Evolutionary conservation across 495 filamentous ascomycete species (phyloP), one percentile per base, ranked within the genome.

Genomic region (Aspergillus panamensis): DNA sequence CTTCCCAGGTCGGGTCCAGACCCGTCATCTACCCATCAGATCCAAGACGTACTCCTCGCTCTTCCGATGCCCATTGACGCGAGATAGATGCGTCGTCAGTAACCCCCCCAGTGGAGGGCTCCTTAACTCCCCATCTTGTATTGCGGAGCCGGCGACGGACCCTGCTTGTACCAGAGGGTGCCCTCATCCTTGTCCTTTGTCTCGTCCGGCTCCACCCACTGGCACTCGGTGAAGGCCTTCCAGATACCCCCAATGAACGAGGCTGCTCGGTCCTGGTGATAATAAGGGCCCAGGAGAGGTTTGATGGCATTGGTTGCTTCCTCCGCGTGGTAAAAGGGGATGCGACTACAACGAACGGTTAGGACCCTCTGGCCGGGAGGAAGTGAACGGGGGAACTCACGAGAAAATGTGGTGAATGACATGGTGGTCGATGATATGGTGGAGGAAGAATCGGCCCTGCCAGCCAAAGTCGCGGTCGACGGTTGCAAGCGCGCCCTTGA

Each of bases 391-490:
- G 33, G 35, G 14, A n/a, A n/a, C 10, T 39, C 14, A 39, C 7
- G 82, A 84, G 61, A 92, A 82, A 67, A 90, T 88, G 78, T 94
- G 90, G 76, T 95, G 90, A 42, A 92, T 79, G 52, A 95, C 90
- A 75, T 94, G 90, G 31, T 87, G 90, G 75, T 93, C 90, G 71
- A 92, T 87, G 69, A 93, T 92, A 66, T 89, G 87, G 77, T 95
- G 90, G 73, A 95, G 80, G 61, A 95, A 78, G 61, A 85, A 82
- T 57, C 88, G 87, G 42, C 90, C 90, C 65, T 91, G 85, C 74
- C 91, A 92, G 55, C 89, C 89, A 62, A 92, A 90, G 66, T 91
- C 87, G 60, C 90, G 88, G 66, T 95, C 90, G 56, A 95, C 89
- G 32, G 90, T 95, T 33, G 87, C 87, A 37, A 89, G 88, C 48